phyloP scores from a whole-genome alignment of 2,329 filamentous ascomycete genomes.

The Amylocarpus encephaloides region DNA sequence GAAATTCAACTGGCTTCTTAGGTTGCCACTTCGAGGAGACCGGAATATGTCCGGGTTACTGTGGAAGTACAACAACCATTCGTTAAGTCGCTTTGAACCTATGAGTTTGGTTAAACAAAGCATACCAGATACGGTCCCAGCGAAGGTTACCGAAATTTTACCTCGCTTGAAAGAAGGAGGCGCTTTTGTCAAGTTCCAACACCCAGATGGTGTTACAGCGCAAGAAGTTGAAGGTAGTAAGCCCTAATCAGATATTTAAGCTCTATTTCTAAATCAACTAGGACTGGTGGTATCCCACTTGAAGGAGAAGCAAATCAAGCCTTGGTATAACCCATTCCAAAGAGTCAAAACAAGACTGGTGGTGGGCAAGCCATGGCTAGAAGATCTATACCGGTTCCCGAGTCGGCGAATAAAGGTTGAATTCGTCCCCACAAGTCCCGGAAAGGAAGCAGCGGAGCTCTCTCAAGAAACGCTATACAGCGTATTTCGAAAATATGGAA shows the following conservation, averaged over 20 bases:
- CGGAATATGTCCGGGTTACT: slow-evolving; percentile 42
- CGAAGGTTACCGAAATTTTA: slow-evolving; percentile 74
- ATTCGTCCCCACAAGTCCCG: slow-evolving; percentile 68
- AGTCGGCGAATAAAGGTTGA: slow-evolving; percentile 72
- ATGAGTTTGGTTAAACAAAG: slow-evolving; percentile 50
- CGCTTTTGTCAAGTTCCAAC: slow-evolving; percentile 81
- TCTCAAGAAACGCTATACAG: slow-evolving; percentile 83
- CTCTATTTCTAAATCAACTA: not conserved
- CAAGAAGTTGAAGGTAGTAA: slow-evolving; percentile 49
- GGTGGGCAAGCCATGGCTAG: slow-evolving; percentile 82
- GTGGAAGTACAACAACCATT: slow-evolving; percentile 44
- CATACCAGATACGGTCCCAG: slow-evolving; percentile 52
- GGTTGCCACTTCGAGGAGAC: slow-evolving; percentile 43
- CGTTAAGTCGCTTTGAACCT: slow-evolving; percentile 49
- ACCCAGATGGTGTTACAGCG: slow-evolving; percentile 37
- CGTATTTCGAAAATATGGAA: slow-evolving; percentile 84
- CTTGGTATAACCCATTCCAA: slow-evolving; percentile 84
- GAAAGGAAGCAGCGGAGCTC: slow-evolving; percentile 67
- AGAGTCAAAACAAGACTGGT: slow-evolving; percentile 68
- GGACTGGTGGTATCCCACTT: slow-evolving; percentile 55
- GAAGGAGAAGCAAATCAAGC: slow-evolving; percentile 64
- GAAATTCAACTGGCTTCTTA: slow-evolving; percentile 58
- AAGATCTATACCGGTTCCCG: slow-evolving; percentile 81
- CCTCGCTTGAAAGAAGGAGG: slow-evolving; percentile 87
- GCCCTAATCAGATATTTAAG: not conserved